Percentiles rank a stretch among this genome's conserved stretches.
These are phyloP conservation scores for Diatrype stigma DNA, from an alignment of 2,329 filamentous ascomycete species.

Conservation along the genomic window DNA sequence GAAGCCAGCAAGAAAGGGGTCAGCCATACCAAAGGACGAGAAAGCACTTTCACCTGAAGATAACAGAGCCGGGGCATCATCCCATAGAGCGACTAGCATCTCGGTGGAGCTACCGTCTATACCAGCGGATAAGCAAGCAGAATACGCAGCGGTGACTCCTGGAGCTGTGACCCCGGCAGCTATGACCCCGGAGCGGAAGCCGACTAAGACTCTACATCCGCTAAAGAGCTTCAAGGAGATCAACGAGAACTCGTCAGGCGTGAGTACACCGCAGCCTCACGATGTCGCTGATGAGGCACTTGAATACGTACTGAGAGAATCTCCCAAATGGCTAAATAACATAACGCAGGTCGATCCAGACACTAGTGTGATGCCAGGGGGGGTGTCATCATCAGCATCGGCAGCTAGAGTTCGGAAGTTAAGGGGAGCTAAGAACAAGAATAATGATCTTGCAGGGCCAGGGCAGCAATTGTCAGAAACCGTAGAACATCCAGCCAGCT, in stretches of 20 bases:
- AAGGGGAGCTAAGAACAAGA: neutral
- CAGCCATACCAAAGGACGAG: neutral
- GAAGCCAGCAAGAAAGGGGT: neutral
- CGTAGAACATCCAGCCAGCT: neutral
- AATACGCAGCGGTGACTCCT: conserved; percentile 7
- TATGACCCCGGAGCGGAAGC: neutral
- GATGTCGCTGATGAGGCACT: conserved; percentile 12
- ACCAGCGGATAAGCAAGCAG: conserved; percentile 5
- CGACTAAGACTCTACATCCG: neutral
- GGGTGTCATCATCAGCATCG: neutral
- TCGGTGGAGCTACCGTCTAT: conserved; percentile 12
- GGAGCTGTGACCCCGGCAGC: neutral
- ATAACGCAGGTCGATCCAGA: conserved; percentile 6
- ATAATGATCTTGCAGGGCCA: neutral
- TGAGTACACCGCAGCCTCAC: conserved; percentile 1
- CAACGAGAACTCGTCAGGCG: conserved; percentile 4
- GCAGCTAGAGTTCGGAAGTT: neutral
- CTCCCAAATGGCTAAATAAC: conserved; percentile 15
- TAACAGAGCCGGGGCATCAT: neutral
- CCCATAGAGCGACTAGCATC: conserved; percentile 2
- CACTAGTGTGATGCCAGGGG: neutral
- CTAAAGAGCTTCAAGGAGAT: conserved; percentile 16
- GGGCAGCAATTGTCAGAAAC: neutral
- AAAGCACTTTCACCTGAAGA: neutral
- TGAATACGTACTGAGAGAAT: conserved; percentile 17